A percentile compares a stretch with the other conserved stretches of the same genome.
Conservation (phyloP, 2,329 filamentous ascomycete species). For the Aspergillus persii region DNA sequence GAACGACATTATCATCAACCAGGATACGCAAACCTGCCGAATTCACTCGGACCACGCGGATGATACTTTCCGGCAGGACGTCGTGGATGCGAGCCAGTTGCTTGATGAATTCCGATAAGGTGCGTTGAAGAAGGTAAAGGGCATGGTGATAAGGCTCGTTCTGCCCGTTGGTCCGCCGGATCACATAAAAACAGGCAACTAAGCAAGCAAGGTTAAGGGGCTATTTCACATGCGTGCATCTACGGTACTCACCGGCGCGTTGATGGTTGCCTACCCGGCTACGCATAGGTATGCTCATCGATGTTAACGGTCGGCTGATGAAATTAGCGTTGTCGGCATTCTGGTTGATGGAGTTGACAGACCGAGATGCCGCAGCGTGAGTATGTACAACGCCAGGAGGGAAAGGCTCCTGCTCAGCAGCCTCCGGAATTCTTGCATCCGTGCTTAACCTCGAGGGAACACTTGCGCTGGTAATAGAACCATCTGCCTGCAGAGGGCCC, state of each 20-base stretch:
- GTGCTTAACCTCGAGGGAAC: neutral
- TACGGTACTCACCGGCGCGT: neutral
- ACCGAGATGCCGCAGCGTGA: neutral
- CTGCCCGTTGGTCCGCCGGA: neutral
- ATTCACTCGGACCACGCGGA: conserved; percentile 57
- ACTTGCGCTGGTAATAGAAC: neutral
- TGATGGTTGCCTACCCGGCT: conserved; percentile 54
- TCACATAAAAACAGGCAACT: neutral
- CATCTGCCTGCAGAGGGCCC: neutral
- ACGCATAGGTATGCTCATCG: neutral
- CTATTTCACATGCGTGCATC: neutral
- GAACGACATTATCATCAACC: conserved; percentile 81
- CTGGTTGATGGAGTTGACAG: neutral
- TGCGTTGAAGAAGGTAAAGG: neutral
- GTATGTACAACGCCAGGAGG: neutral
- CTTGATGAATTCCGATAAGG: neutral
- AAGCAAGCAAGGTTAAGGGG: neutral
- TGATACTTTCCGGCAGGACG: neutral
- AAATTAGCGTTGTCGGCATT: neutral
- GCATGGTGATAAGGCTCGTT: neutral
- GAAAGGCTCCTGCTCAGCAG: neutral
- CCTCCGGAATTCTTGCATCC: neutral
- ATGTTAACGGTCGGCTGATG: neutral
- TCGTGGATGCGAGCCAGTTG: neutral
- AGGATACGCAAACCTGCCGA: conserved; percentile 72